Evolutionary conservation across 129 eudicot species (phyloP).

Genomic region (Artemisia tridentata): DNA sequence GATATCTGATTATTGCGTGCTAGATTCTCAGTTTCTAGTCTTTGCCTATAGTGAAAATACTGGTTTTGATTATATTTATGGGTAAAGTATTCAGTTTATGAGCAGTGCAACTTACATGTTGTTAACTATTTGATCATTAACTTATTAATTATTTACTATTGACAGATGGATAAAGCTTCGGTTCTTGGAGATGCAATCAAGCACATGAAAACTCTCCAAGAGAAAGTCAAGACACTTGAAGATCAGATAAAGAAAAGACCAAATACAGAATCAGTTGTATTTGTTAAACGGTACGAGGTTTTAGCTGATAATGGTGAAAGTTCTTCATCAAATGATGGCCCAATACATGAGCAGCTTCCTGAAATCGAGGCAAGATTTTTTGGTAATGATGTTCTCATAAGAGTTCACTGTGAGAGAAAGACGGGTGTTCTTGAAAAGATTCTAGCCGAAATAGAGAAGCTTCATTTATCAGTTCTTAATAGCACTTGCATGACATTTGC

Average conservation of each 20-base stretch:
- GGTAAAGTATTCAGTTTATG: no score
- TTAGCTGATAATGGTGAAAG: slow-evolving; percentile 31
- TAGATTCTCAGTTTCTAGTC: no score
- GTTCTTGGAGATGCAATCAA: slow-evolving; percentile 87
- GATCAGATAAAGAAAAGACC: slow-evolving; percentile 57
- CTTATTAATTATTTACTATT: not conserved
- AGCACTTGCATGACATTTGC: slow-evolving; percentile 66
- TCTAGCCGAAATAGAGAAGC: slow-evolving; percentile 61
- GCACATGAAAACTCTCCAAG: slow-evolving; percentile 81
- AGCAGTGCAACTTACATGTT: no score
- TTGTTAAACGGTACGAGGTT: slow-evolving; percentile 52
- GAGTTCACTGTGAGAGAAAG: slow-evolving; percentile 72
- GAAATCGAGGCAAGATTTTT: slow-evolving; percentile 70
- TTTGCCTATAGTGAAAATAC: no score
- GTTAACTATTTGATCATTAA: no score
- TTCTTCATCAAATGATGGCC: slow-evolving; percentile 45
- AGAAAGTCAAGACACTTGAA: slow-evolving; percentile 67
- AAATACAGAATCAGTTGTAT: slow-evolving; percentile 60
- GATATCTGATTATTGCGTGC: no score
- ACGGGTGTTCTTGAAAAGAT: slow-evolving; percentile 54
- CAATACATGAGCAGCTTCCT: slow-evolving; percentile 56
- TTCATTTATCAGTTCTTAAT: slow-evolving; percentile 53
- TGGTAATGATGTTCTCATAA: slow-evolving; percentile 53
- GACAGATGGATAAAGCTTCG: slow-evolving; percentile 90
- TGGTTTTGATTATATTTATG: no score